These are phyloP conservation scores for Blattamonas nauphoetae DNA, from an alignment of 78 protist genomes.

Conservation along the genomic window DNA sequence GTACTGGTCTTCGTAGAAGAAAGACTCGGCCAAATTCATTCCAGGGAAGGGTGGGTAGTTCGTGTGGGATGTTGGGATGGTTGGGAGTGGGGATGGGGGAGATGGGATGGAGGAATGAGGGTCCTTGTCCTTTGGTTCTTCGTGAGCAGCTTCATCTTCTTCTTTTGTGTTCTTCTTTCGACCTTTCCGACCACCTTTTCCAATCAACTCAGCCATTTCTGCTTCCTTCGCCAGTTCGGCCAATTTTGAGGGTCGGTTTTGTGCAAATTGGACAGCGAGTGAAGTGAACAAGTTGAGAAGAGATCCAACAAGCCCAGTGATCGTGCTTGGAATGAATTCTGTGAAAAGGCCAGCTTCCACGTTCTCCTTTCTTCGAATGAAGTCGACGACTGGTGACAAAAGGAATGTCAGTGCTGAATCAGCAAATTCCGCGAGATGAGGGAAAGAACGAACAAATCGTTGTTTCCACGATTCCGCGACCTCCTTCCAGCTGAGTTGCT, in stretches of 20 bases:
- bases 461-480: conserved; percentile 35
- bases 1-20: background rate
- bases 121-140: no score
- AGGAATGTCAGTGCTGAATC: background rate
- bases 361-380: background rate
- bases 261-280: background rate
- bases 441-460: background rate
- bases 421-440: background rate
- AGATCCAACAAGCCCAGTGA: background rate
- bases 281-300: background rate
- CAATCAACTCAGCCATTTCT: background rate
- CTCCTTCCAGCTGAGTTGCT: conserved; percentile 55
- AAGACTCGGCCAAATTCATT: background rate
- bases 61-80: no score
- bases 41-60: background rate
- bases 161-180: background rate
- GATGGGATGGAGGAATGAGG: background rate
- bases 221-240: background rate
- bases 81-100: background rate
- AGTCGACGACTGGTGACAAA: background rate
- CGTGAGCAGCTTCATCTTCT: background rate
- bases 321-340: background rate
- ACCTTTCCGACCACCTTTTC: background rate
- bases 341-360: no score
- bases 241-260: background rate